Base-by-base conservation (phyloP, 306 rosid species). In the Ammopiptanthus mongolicus region DNA sequence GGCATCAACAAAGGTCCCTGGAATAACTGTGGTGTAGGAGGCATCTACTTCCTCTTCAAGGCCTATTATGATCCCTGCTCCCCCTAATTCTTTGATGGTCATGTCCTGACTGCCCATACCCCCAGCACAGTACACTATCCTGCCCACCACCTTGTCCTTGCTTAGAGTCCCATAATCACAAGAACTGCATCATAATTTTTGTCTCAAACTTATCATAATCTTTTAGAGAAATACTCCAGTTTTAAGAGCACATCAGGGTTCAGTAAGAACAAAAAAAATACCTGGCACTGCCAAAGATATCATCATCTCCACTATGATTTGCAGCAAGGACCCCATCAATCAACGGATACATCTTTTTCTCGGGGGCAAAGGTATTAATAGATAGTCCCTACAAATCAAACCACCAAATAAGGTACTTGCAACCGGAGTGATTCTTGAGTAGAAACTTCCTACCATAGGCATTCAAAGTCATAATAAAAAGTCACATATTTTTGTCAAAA, bases 271-370 rank as follows among this genome's bases (percentile, higher is more conserved):
- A 37, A 69, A n/a, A 41, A 64, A 19, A 62, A 55, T 60, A 87
- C 98, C 94, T 84, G 3, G 90, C 76, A 82, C 75, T 83, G 50
- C 97, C 91, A 8, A 46, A 85, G 51, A 41, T 9, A 10, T 0
- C 7, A 0, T 0, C 4, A 0, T 78, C 69, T 53, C 48, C 52
- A 21, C 25, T 82, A n/a, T 0, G 0, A 67, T 88, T 90, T 10
- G 67, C 59, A 36, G 96, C 96, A 73, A 65, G 89, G 41, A 63
- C 53, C 42, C 98, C 98, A 74, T 80, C 87, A 14, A 75, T 88
- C 65, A 94, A 81, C 10, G 95, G 86, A 63, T 87, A 84, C 97
- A 87, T 90, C 60, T 80, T 78, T 71, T 83, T 86, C 81, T 70
- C 59, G 0, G 88, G 87, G 8, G 89, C 39, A 69, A 84, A 91